Evolutionary conservation across 441 rosid species (phyloP).

Genomic region (Isatis lusitanica): DNA sequence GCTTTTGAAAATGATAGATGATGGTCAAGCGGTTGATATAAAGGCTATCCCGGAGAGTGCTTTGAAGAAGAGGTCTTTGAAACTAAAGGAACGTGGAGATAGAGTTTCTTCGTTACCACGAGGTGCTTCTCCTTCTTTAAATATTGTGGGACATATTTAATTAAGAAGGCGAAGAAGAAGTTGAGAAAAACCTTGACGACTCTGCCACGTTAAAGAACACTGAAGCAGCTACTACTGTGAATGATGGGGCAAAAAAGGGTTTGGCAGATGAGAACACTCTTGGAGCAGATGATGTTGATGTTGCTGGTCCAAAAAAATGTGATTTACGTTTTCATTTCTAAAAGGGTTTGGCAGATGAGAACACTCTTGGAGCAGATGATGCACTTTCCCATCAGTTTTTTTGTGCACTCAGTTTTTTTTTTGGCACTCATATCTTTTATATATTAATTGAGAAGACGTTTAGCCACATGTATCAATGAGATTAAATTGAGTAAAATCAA

Average conservation of each 20-base stretch:
- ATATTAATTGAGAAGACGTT: too few relatives aligned
- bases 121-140: conserved; percentile 54
- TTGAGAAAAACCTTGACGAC: conserved; percentile 32
- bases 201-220: conserved; percentile 31
- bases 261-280: conserved; percentile 36
- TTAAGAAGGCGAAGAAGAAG: conserved; percentile 43
- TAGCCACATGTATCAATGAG: too few relatives aligned
- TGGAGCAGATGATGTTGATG: conserved; percentile 46
- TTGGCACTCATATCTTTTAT: too few relatives aligned
- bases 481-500: too few relatives aligned
- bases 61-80: conserved; percentile 57
- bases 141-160: conserved; percentile 60
- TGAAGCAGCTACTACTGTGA: conserved; percentile 23
- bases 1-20: conserved; percentile 90
- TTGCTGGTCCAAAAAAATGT: conserved; percentile 58
- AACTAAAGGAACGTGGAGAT: conserved; percentile 67
- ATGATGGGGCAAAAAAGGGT: conserved; percentile 26
- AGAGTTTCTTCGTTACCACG: conserved; percentile 61
- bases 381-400: too few relatives aligned
- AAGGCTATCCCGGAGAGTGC: conserved; percentile 72
- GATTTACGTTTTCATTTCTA: too few relatives aligned
- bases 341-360: too few relatives aligned
- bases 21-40: conserved; percentile 92
- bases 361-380: too few relatives aligned
- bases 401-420: too few relatives aligned